Conservation (phyloP, 805 yeast genomes). For the Barnettozyma populi region DNA sequence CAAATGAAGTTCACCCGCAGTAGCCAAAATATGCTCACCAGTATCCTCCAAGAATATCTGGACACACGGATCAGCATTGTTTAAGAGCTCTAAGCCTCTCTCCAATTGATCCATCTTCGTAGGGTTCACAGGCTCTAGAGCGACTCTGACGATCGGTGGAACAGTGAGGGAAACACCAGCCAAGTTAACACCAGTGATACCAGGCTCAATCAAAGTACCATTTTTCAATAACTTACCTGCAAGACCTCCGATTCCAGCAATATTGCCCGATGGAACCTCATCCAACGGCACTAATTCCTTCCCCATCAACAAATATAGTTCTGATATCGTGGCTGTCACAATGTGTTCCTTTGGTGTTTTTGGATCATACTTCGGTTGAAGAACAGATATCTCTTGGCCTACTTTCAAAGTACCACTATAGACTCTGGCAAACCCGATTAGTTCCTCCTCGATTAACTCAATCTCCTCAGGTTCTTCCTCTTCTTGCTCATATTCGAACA, state of each 20-base stretch:
- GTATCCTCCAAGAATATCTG: conserved; percentile 79
- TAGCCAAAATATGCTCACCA: conserved; percentile 90
- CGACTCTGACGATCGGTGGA: conserved; percentile 93
- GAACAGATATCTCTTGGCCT: conserved; percentile 70
- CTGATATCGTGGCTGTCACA: conserved; percentile 55
- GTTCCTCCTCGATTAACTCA: conserved; percentile 47
- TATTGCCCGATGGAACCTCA: conserved; percentile 88
- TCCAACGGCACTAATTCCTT: conserved; percentile 74
- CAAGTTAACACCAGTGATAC: conserved; percentile 58
- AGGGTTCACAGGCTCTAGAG: conserved; percentile 91
- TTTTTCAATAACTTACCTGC: conserved; percentile 78
- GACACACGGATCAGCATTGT: conserved; percentile 93
- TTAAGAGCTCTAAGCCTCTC: conserved; percentile 68
- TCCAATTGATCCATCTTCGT: conserved; percentile 70
- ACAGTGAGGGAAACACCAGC: conserved; percentile 71
- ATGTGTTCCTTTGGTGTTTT: conserved; percentile 47
- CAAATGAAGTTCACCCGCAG: conserved; percentile 94
- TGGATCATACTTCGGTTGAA: conserved; percentile 88
- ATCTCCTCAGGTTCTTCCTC: conserved; percentile 42
- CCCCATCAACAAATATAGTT: conserved; percentile 85
- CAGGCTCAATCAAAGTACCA: conserved; percentile 69
- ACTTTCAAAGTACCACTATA: conserved; percentile 76
- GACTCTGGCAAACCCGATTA: conserved; percentile 84
- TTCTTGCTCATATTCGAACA: conserved; percentile 49
- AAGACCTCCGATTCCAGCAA: conserved; percentile 90